Evolutionary conservation across 2,329 filamentous ascomycete species (phyloP), one percentile per base, ranked within the genome.

Genomic region (Xenoacremonium recifei): DNA sequence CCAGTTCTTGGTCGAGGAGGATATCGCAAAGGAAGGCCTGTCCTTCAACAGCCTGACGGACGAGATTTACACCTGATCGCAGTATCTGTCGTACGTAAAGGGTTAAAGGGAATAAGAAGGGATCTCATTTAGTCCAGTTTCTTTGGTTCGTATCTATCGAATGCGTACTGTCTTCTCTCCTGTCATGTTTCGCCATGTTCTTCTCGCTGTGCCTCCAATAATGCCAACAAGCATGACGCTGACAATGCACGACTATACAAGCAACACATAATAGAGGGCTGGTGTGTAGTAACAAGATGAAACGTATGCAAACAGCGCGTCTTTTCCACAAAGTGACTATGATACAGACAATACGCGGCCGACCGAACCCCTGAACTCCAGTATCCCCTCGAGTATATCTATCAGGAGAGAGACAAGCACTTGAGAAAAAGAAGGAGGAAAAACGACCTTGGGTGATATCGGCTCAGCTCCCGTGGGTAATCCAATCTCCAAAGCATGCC

Each of bases 21-120:
- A 96, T 63, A 84, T 96, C 63, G 92, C 91, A 4, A 84, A 90
- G 73, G 80, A 89, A 54, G 89, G 90, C 0, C 56, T 95, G 57
- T 75, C 77, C 17, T 67, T 90, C 50, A 90, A 91, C 67, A 73
- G 76, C 19, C 65, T 89, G 54, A 90, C 87, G 2, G 79, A 87
- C 57, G 80, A 83, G 57, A 66, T 90, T 27, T 90, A 90, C 64
- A 90, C 86, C 4, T 76, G 18, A 38, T 3, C 27, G 11, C 7
- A 34, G 23, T 15, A 31, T 6, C 29, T 31, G 29, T 15, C 13
- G 7, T 31, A 27, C n/a, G 29, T 31, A 15, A 31, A n/a, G n/a
- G n/a, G n/a, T n/a, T n/a, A n/a, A n/a, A n/a, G n/a, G n/a, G n/a
- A n/a, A n/a, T n/a, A n/a, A n/a, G n/a, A n/a, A n/a, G n/a, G n/a